Conservation (phyloP, 176 grass and related monocot species). For the Carex littledalei region DNA sequence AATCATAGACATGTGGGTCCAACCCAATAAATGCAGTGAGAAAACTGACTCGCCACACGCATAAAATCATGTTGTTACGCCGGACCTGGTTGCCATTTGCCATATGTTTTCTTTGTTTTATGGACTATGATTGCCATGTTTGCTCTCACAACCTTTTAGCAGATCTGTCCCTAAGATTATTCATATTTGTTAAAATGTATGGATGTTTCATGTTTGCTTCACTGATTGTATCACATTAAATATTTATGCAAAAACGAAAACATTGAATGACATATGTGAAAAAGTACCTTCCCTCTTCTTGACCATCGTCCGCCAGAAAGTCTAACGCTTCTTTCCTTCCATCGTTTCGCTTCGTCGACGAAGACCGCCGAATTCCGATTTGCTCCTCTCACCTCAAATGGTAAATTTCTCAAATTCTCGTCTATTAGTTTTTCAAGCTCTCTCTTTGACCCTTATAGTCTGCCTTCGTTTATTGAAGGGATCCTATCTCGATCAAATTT, state of each 20-base stretch:
- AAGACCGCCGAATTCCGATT: slow-evolving; percentile 8
- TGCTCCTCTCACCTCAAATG: slow-evolving; percentile 15
- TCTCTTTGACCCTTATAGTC: background rate
- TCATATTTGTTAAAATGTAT: background rate
- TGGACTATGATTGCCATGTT: background rate
- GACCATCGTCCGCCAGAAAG: background rate
- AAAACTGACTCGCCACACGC: background rate
- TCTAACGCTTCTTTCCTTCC: slow-evolving; percentile 17
- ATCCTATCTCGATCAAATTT: background rate
- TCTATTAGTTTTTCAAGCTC: background rate
- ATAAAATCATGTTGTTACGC: background rate
- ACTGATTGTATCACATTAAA: background rate
- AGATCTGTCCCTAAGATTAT: background rate
- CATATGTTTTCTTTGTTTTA: background rate
- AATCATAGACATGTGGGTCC: background rate
- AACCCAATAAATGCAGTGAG: background rate
- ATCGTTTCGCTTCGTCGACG: background rate
- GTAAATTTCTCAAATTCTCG: background rate
- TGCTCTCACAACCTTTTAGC: background rate
- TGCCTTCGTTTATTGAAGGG: background rate
- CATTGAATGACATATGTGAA: background rate
- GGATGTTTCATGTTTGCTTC: too few relatives aligned
- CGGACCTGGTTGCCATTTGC: background rate
- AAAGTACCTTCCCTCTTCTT: background rate
- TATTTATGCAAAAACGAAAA: background rate